These are phyloP conservation scores for Polyplosphaeria fusca DNA, from an alignment of 495 filamentous ascomycete species.

Conservation along the genomic window DNA sequence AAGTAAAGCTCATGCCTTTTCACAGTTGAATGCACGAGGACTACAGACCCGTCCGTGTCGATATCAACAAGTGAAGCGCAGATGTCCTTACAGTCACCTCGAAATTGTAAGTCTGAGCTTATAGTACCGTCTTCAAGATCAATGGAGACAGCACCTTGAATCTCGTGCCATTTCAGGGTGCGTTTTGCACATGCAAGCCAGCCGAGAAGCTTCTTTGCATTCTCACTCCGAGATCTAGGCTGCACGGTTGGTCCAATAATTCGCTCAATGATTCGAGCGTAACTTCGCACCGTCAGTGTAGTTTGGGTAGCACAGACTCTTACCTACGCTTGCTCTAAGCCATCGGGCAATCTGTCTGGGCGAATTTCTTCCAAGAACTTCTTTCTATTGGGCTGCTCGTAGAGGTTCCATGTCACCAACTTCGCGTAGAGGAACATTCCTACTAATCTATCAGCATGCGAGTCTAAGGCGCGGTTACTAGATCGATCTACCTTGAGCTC, in stretches of 20 bases:
- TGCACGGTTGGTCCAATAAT: conserved; percentile 1
- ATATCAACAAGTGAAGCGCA: conserved; percentile 46
- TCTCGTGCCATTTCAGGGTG: conserved; percentile 48
- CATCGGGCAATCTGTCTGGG: conserved; percentile 31
- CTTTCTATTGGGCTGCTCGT: conserved; percentile 39
- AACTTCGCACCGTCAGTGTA: no score
- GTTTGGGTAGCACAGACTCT: no score
- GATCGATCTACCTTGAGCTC: background rate
- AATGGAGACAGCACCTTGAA: conserved; percentile 41
- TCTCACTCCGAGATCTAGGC: conserved; percentile 35
- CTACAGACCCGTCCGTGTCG: background rate
- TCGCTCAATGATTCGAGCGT: conserved; percentile 36
- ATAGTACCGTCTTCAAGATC: conserved; percentile 4
- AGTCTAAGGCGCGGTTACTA: background rate
- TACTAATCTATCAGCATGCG: conserved; percentile 21
- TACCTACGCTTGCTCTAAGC: conserved; percentile 36
- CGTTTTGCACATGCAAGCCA: conserved; percentile 47
- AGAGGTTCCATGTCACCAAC: conserved; percentile 45
- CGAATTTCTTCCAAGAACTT: no score
- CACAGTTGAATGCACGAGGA: background rate
- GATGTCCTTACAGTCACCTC: conserved; percentile 39
- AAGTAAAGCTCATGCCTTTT: background rate
- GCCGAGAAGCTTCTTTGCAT: conserved; percentile 40
- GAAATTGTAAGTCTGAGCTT: conserved; percentile 15
- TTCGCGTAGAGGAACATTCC: conserved; percentile 52